These are phyloP conservation scores for Leccinum ochraceum DNA, from an alignment of 768 basidiomycete genomes.

Conservation along the genomic window DNA sequence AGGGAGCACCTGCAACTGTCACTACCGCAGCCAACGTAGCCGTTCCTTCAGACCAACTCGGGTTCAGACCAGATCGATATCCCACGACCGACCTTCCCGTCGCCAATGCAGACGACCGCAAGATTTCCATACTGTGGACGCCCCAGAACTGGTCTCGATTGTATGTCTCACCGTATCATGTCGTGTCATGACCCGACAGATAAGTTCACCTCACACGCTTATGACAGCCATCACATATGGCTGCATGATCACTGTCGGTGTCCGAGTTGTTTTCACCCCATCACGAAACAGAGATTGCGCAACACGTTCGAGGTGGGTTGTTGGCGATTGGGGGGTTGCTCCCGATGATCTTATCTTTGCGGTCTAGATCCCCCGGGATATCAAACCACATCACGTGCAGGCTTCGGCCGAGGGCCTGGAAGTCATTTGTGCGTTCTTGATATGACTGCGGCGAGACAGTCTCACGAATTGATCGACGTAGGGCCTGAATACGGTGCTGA, in stretches of 20 bases:
- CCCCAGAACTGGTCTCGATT: conserved; percentile 72
- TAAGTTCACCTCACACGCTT: background rate
- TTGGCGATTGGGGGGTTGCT: background rate
- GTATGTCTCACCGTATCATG: conserved; percentile 44
- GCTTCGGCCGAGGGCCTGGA: conserved; percentile 63
- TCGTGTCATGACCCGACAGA: background rate
- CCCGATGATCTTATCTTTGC: background rate
- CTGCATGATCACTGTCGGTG: conserved; percentile 93
- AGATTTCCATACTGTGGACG: conserved; percentile 75
- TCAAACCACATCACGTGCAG: conserved; percentile 61
- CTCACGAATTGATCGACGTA: conserved; percentile 10
- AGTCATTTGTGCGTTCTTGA: conserved; percentile 62
- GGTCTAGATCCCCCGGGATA: conserved; percentile 70
- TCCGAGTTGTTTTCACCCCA: conserved; percentile 77
- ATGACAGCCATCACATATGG: conserved; percentile 87
- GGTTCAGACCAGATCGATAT: conserved; percentile 21
- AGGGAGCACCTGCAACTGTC: conserved; percentile 6
- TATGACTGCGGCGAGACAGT: background rate
- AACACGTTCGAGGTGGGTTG: conserved; percentile 75
- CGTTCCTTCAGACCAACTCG: conserved; percentile 33
- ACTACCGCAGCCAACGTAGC: conserved; percentile 2
- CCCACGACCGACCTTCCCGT: conserved; percentile 44
- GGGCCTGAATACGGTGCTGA: conserved; percentile 35
- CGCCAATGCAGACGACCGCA: conserved; percentile 54
- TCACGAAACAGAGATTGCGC: conserved; percentile 88